Evolutionary conservation across 768 basidiomycete species (phyloP), one percentile per base, ranked within the genome.

Genomic region (Asterophora parasitica): DNA sequence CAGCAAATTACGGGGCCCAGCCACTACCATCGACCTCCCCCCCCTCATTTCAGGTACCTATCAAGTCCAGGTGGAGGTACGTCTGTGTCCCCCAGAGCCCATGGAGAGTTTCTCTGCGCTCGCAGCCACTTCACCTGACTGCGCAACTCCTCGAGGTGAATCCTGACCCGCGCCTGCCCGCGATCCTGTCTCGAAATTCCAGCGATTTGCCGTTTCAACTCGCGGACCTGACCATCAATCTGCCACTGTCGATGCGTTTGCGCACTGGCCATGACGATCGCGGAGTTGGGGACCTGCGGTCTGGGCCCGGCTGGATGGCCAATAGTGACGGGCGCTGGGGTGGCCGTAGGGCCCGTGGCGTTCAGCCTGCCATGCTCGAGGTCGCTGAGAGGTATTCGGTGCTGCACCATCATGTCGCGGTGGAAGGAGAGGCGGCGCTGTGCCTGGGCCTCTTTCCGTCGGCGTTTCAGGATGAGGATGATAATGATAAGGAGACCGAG

Each of bases 51-150:
- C 23, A 23, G 23, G 23, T 3, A 23, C 23, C 23, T 3, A 23
- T 53, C 31, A 11, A 52, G 27, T 10, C 43, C 13, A 4, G 49
- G 48, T 8, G 42, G 49, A 27, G 33, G n/a, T 11, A 42, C 40
- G 16, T 53, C 49, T 17, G 43, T 53, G 42, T 49, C 46, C 4
- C 55, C 49, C 7, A 37, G 33, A 8, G 49, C 55, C 49, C 52
- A 53, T n/a, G 49, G 40, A 4, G 46, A 46, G 23, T 56, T 32
- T 27, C 46, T 32, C 37, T 51, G 40, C 0, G 20, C 30, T 28
- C 35, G 40, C 27, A 56, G 41, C 55, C 49, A 56, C 35, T 53
- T 46, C 20, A 49, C 52, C 49, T 53, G 49, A 13, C 13, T 42
- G 41, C 36, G 32, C 40, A 53, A 49, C 28, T 53, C 46, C 41